These are phyloP conservation scores for Coleophoma crateriformis DNA, from an alignment of 2,329 filamentous ascomycete species.

Conservation along the genomic window DNA sequence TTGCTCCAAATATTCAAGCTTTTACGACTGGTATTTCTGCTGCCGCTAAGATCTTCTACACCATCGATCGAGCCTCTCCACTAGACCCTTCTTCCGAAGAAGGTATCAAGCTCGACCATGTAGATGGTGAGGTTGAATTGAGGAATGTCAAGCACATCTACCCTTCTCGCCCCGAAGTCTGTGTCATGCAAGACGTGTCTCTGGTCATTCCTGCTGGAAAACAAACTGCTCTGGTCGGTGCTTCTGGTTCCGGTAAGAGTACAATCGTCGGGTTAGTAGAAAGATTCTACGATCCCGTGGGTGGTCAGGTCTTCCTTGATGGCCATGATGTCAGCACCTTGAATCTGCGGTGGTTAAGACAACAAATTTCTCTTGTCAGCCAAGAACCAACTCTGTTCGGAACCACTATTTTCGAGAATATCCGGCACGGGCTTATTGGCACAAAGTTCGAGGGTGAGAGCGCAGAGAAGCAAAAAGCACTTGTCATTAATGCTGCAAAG, in stretches of 20 bases:
- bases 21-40: slow-evolving; percentile 81
- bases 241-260: slow-evolving; percentile 90
- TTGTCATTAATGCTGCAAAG: slow-evolving; percentile 76
- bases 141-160: slow-evolving; percentile 88
- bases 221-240: slow-evolving; percentile 87
- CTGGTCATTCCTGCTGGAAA: slow-evolving; percentile 82
- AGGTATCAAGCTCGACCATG: slow-evolving; percentile 66
- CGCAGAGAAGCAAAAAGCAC: slow-evolving; percentile 61
- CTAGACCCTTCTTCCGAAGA: slow-evolving; percentile 68
- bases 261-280: slow-evolving; percentile 92
- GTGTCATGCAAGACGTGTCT: slow-evolving; percentile 79
- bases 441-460: slow-evolving; percentile 66
- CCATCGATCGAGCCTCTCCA: slow-evolving; percentile 83
- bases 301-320: slow-evolving; percentile 73
- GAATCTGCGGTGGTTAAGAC: slow-evolving; percentile 85
- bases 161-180: slow-evolving; percentile 84
- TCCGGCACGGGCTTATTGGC: slow-evolving; percentile 84
- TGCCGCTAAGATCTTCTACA: slow-evolving; percentile 86
- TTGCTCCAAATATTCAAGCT: slow-evolving; percentile 79
- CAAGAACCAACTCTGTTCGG: slow-evolving; percentile 91
- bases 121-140: slow-evolving; percentile 76
- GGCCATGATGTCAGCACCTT: slow-evolving; percentile 74
- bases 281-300: slow-evolving; percentile 87
- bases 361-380: slow-evolving; percentile 86
- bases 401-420: slow-evolving; percentile 85